Evolutionary conservation across 176 grass and related monocot species (phyloP), one percentile per base, ranked within the genome.

Genomic region (Bromus sterilis): DNA sequence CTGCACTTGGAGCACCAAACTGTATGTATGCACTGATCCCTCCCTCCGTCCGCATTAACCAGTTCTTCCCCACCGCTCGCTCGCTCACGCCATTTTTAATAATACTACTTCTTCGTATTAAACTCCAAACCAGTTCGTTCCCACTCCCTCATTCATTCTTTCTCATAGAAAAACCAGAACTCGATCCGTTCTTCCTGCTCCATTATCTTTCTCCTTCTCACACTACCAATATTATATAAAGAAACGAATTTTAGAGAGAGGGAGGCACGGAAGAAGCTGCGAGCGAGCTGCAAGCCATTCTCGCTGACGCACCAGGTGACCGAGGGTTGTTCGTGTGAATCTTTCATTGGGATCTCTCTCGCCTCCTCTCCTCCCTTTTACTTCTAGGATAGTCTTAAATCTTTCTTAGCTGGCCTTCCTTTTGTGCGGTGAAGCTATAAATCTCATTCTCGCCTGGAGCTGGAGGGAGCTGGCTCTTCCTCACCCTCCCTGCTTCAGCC

Each of bases 251-350:
- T 37, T 11, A 0, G 2, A 58, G 49, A 16, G 21, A 30, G 29
- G 31, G 23, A 8, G 16, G 7, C 31, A 32, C 9, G 1, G 18
- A 15, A 31, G 84, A 42, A 0, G 9, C 20, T 21, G 60, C 8
- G 33, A 29, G 29, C 42, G 16, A 41, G 74, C n/a, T n/a, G n/a
- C n/a, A n/a, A 68, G 16, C n/a, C n/a, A n/a, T 57, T 31, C 23
- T 33, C 7, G 28, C 69, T 62, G 88, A 86, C 78, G 74, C 78
- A 51, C 64, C 74, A 78, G 83, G 56, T 73, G 72, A 68, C 36
- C 5, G 66, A 76, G 20, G 51, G 16, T 34, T 72, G 42, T 66
- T 77, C 84, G 9, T 39, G 66, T 41, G 83, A 79, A 30, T 46
- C 56, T 41, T 35, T 44, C 69, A 41, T 21, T 43, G 29, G 15